Base-by-base conservation (phyloP, 2,329 filamentous ascomycete species). In the Monilinia vaccinii-corymbosi region DNA sequence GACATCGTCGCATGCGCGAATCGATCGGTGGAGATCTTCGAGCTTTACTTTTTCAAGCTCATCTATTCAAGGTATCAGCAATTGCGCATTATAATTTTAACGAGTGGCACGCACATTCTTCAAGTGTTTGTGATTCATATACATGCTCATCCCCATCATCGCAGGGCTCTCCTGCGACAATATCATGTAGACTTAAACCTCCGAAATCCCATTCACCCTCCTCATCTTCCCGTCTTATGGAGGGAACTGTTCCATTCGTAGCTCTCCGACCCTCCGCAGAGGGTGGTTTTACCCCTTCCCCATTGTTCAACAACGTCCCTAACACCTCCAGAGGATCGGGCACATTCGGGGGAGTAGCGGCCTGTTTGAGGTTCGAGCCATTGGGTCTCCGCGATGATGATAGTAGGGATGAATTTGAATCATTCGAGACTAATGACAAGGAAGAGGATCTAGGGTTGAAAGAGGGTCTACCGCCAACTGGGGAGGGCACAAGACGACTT, bases 1-100 rank as follows among this genome's bases (percentile, higher is more conserved):
- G 55, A 97, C 90, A 71, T 96, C 88, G 74, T 99, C 94, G 75
- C 93, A 99, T 55, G 90, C 89, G 71, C 80, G 75, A 69, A 99
- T 97, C 4, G 92, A 95, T 69, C 82, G 84, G 74, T 97, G 94
- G 46, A 99, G 79, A 60, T 95, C 91, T 73, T 97, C 87, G 68
- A 96, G 96, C 69, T 87, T 92, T 69, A 87, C 79, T 72, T 87
- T 89, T 66, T 96, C 90, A 65, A 81, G 82, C 73, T 94, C 88
- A 72, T 91, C 90, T 86, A 64, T 34, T 31, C 36, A 32, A 45
- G 42, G 38, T 23, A 58, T 62, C 65, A 64, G 62, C 44, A 62
- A 60, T 32, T 61, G 25, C 18, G 48, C 48, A 47, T 21, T 38
- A 31, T 13, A 38, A 28, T 14, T 4, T 28, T 2, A 45, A 40